Conservation (phyloP, 495 filamentous ascomycete genomes). For the Neurospora tetrasperma region DNA sequence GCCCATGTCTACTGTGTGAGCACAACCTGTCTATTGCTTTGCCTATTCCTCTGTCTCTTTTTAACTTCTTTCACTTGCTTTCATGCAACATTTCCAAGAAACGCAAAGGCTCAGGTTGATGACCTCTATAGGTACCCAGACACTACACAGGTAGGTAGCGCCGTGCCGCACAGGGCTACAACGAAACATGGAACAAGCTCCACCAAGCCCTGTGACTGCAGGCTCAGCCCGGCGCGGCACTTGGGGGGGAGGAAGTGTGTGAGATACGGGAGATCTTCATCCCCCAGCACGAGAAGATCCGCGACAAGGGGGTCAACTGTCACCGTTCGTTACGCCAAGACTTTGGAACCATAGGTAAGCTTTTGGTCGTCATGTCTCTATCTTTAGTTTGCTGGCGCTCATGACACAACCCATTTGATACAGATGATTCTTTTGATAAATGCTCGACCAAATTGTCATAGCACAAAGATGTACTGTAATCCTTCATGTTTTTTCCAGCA, state of each 20-base stretch:
- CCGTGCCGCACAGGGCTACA: not conserved
- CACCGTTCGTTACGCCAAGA: not conserved
- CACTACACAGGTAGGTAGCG: not conserved
- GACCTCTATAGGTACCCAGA: not conserved
- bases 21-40: not conserved
- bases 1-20: not conserved
- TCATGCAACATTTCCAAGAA: not conserved
- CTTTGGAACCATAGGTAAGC: not conserved
- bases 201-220: not conserved
- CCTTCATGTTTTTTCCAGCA: not conserved
- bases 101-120: not conserved
- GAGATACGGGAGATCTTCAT: not conserved
- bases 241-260: not conserved
- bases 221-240: not conserved
- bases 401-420: not conserved
- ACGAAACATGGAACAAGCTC: not conserved
- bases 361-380: not conserved
- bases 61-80: not conserved
- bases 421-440: not conserved
- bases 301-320: not conserved
- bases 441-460: not conserved
- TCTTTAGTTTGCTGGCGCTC: too few relatives aligned
- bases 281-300: not conserved
- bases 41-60: not conserved
- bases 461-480: not conserved